Evolutionary conservation across 176 grass and related monocot genomes (phyloP).

Genomic region (Triticum monococcum): DNA sequence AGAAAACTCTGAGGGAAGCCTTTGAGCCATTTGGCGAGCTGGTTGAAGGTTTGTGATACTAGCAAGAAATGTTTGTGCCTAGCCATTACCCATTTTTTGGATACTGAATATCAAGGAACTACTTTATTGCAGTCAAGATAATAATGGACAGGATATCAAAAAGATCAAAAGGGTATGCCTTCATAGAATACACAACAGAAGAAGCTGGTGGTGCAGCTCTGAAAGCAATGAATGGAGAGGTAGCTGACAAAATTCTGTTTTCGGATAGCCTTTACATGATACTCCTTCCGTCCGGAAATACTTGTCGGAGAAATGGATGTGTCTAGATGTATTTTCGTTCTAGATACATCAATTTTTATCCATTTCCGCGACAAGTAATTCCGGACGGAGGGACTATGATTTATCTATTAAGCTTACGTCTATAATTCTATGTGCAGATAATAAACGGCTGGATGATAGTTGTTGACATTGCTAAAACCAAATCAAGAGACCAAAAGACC

Average conservation of each 20-base stretch:
- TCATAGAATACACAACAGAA: conserved; percentile 90
- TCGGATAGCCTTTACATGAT: not conserved
- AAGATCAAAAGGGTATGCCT: conserved; percentile 94
- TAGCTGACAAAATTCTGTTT: conserved; percentile 18
- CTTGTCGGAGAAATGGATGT: no score
- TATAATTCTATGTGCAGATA: conserved; percentile 51
- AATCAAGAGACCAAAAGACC: conserved; percentile 26
- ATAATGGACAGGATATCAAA: conserved; percentile 98
- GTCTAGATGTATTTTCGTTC: no score
- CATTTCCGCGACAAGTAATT: no score
- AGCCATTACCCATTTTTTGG: conserved; percentile 28
- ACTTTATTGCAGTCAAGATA: conserved; percentile 63
- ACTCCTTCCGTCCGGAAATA: no score
- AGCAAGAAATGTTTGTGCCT: not conserved
- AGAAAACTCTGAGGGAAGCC: conserved; percentile 76
- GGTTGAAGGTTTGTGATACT: conserved; percentile 69
- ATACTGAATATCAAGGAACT: conserved; percentile 16
- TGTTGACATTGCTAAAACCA: conserved; percentile 78
- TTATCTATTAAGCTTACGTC: conserved; percentile 10
- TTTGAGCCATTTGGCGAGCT: conserved; percentile 93
- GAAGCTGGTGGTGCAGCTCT: conserved; percentile 87
- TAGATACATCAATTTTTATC: no score
- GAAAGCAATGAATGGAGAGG: conserved; percentile 96
- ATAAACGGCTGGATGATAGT: conserved; percentile 99
- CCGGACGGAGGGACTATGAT: not conserved